Evolutionary conservation across 202 grass and related monocot genomes (phyloP), one percentile per base, ranked within the genome.

Genomic region (Digitaria exilis): DNA sequence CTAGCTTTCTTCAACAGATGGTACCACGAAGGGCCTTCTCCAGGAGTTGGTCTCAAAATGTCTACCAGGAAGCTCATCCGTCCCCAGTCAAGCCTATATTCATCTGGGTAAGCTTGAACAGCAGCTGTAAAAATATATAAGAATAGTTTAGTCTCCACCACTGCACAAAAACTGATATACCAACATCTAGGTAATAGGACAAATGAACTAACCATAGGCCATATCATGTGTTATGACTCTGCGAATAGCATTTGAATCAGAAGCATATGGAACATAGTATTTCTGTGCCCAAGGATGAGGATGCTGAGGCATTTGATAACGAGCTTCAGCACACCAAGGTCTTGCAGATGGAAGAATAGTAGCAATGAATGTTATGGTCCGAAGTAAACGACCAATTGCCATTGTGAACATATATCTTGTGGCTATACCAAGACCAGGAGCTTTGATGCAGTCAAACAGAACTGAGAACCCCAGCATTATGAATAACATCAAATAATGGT

Each of bases 351-450:
- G 93, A 82, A 99, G 93, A 79, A 99, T 94, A 24, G 93, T 96
- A 75, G 87, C 84, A 77, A 96, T 62, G 71, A 99, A 99, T 84
- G 96, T 96, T 48, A 93, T 75, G 1, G 81, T 77, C 60, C 91
- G 85, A 81, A 99, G 93, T 69, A 99, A 77, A 52, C 96, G 85
- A 9, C 96, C 93, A 57, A 96, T 75, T 19, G 91, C 93, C 93
- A 99, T 89, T 15, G 96, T 99, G 88, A 96, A 96, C 90, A 99
- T 94, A 72, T 96, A 99, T 80, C 91, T 91, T 85, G 96, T 91
- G 10, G 88, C 93, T 26, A 96, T 80, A 45, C 93, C 96, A 79
- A 99, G 89, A 59, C 96, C 96, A 78, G 96, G 96, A 76, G 91
- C 81, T 89, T 96, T 96, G 70, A 96, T 90, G 61, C 89, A 96